These are phyloP conservation scores for Rhizoclosmatium globosum DNA, from an alignment of 192 early-diverging fungal species.

Conservation along the genomic window DNA sequence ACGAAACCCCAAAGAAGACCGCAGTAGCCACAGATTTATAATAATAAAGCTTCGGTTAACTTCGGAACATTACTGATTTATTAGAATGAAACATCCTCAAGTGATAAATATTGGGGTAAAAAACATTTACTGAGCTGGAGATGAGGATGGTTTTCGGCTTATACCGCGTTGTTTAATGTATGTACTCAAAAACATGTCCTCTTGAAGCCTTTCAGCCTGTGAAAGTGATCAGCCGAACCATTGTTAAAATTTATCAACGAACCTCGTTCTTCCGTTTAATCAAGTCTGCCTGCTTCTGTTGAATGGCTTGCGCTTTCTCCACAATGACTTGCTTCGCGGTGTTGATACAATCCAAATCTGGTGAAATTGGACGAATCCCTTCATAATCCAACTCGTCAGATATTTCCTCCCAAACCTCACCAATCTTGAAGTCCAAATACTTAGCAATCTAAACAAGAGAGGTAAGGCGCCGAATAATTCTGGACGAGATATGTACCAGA, in stretches of 20 bases:
- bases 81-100: no score
- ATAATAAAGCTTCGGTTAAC: no score
- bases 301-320: constrained; percentile 44
- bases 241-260: background rate
- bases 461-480: background rate
- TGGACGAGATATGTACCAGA: constrained; percentile 22
- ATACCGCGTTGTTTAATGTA: constrained; percentile 33
- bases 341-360: constrained; percentile 53
- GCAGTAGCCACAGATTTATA: no score
- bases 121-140: background rate
- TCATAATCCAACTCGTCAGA: constrained; percentile 53
- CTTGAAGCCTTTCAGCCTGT: constrained; percentile 10
- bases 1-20: no score
- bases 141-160: background rate
- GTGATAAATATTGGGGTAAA: no score
- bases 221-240: background rate
- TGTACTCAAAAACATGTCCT: constrained; percentile 16
- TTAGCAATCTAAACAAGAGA: constrained; percentile 46
- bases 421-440: constrained; percentile 64
- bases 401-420: constrained; percentile 63
- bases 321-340: constrained; percentile 78
- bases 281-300: constrained; percentile 45
- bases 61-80: no score
- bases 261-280: constrained; percentile 35
- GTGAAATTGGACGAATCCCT: constrained; percentile 56